Evolutionary conservation across 1,284 basidiomycete species (phyloP).

Genomic region (Naganishia albida): DNA sequence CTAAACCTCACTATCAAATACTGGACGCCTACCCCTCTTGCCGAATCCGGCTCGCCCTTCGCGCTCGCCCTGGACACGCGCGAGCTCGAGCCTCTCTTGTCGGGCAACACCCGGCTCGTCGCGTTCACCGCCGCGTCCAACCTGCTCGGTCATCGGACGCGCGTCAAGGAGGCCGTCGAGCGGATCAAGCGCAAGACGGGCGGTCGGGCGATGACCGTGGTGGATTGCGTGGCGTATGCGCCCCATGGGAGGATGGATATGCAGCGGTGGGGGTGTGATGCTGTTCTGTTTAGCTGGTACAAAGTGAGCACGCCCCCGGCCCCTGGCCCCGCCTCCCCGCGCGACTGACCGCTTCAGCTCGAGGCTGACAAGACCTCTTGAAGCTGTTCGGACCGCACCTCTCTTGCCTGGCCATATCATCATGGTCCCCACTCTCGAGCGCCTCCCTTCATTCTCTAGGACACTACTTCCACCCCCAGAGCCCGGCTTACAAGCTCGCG

Average conservation of each 20-base stretch:
- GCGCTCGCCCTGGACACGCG: conserved; percentile 63
- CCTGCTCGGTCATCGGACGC: conserved; percentile 67
- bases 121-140: conserved; percentile 76
- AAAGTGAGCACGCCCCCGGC: too few species aligned
- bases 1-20: conserved; percentile 61
- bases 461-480: conserved; percentile 67
- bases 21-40: conserved; percentile 60
- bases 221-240: conserved; percentile 78
- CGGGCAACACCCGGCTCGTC: conserved; percentile 66
- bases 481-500: conserved; percentile 65
- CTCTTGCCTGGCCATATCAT: conserved; percentile 65
- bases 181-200: conserved; percentile 62
- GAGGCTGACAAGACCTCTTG: background rate
- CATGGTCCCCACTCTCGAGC: conserved; percentile 51
- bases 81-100: conserved; percentile 65
- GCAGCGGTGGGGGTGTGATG: conserved; percentile 72
- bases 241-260: conserved; percentile 72
- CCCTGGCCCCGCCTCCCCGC: background rate
- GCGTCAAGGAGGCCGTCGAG: conserved; percentile 63
- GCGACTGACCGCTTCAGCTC: background rate
- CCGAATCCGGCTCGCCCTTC: conserved; percentile 61
- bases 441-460: conserved; percentile 62
- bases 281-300: conserved; percentile 70
- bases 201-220: conserved; percentile 63
- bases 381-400: conserved; percentile 75